Percentiles rank a stretch among this genome's conserved stretches.
These are phyloP conservation scores for Populus pruinosa DNA, from an alignment of 345 rosid genomes.

Conservation along the genomic window DNA sequence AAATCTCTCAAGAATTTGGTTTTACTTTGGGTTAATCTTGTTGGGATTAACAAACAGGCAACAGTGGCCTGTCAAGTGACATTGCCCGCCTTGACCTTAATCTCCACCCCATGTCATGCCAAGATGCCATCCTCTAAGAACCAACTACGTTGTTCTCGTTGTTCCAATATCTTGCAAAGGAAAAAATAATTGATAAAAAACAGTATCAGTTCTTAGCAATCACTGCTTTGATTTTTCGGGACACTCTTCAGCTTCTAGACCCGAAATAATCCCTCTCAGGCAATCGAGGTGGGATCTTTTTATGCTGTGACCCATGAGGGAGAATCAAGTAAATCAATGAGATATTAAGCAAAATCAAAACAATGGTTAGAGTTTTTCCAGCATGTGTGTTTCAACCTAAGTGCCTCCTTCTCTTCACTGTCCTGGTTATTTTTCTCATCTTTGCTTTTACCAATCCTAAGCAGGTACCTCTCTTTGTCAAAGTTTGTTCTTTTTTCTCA, in stretches of 20 bases:
- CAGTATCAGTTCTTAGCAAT: not conserved
- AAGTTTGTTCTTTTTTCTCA: not conserved
- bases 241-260: not conserved
- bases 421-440: slow-evolving; percentile 48
- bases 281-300: not conserved
- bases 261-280: not conserved
- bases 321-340: not conserved
- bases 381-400: slow-evolving; percentile 55
- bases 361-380: slow-evolving; percentile 65
- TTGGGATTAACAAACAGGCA: not conserved
- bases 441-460: slow-evolving; percentile 39
- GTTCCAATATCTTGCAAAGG: not conserved
- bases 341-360: not conserved
- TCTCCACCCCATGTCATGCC: not conserved
- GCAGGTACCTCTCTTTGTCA: slow-evolving; percentile 36
- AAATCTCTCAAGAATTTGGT: not conserved
- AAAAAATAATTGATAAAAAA: not conserved
- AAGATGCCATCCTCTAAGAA: not conserved
- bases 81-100: not conserved
- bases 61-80: not conserved
- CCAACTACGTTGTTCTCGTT: not conserved
- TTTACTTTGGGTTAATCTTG: not conserved
- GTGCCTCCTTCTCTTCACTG: slow-evolving; percentile 47
- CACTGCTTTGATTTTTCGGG: not conserved
- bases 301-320: not conserved